Percentiles rank a stretch among this genome's conserved stretches.
Evolutionary conservation across 1,284 basidiomycete species (phyloP).

Genomic region (Marasmius fiardii): DNA sequence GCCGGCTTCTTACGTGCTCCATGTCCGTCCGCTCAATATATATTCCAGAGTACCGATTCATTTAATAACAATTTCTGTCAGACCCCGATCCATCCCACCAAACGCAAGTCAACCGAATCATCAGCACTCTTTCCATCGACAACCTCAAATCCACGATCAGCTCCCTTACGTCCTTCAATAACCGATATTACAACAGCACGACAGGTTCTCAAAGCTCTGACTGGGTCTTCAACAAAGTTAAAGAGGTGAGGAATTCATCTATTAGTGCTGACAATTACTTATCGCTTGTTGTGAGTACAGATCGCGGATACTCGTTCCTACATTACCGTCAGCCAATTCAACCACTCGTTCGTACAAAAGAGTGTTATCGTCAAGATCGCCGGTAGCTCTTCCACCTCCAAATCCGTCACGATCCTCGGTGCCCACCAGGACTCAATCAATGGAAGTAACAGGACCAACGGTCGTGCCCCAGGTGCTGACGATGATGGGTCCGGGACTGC

Average conservation of each 20-base stretch:
- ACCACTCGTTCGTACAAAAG: not conserved
- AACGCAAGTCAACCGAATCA: slow-evolving; percentile 1
- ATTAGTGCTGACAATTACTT: no score
- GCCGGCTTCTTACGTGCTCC: not conserved
- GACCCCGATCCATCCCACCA: slow-evolving; percentile 9
- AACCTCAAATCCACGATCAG: slow-evolving; percentile 6
- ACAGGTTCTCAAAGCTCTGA: slow-evolving; percentile 8
- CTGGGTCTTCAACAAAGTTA: slow-evolving; percentile 4
- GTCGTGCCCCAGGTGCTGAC: slow-evolving; percentile 35
- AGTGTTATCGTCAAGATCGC: slow-evolving; percentile 1
- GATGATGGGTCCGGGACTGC: slow-evolving; percentile 29
- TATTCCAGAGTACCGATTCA: no score
- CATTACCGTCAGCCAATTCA: slow-evolving; percentile 1
- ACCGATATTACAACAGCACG: slow-evolving; percentile 8
- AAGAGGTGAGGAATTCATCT: not conserved
- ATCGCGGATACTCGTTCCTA: not conserved
- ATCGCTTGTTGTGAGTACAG: no score
- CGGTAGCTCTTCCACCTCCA: not conserved
- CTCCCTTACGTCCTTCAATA: slow-evolving; percentile 9
- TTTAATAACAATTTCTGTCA: not conserved
- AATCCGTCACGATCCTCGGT: slow-evolving; percentile 38
- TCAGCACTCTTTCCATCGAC: slow-evolving; percentile 6
- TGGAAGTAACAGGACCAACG: slow-evolving; percentile 6
- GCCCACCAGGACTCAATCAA: slow-evolving; percentile 30
- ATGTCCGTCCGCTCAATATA: not conserved